phyloP scores from a whole-genome alignment of 1,284 basidiomycete genomes.

The Irpex lacteus region DNA sequence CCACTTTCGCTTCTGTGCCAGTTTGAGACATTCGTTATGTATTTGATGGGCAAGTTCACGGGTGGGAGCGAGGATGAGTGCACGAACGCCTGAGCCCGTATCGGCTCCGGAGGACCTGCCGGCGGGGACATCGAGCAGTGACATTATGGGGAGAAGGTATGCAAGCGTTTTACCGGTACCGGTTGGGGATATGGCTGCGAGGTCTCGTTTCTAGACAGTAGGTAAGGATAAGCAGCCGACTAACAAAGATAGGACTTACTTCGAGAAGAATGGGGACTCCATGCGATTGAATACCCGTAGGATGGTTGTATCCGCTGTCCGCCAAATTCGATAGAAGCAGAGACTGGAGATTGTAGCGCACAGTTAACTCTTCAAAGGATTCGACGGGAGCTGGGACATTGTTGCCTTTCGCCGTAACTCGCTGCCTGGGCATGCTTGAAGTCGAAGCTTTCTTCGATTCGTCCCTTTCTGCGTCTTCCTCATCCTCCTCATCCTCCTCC shows the following conservation, averaged over 20 bases:
- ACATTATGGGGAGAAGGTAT: conserved; percentile 82
- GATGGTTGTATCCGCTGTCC: conserved; percentile 55
- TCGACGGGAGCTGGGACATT: conserved; percentile 57
- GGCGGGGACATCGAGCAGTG: conserved; percentile 61
- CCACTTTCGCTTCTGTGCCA: conserved; percentile 85
- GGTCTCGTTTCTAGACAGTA: conserved; percentile 61
- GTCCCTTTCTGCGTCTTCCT: conserved; percentile 28
- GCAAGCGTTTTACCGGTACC: conserved; percentile 94
- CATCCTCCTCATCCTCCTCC: conserved; percentile 30
- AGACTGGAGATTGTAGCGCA: conserved; percentile 54
- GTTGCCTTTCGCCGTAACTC: conserved; percentile 67
- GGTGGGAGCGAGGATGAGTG: conserved; percentile 87
- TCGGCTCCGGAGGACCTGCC: conserved; percentile 42
- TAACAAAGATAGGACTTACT: conserved; percentile 33
- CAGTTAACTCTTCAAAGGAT: conserved; percentile 56
- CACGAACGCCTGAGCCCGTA: conserved; percentile 62
- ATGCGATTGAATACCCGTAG: conserved; percentile 74
- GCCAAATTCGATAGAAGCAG: conserved; percentile 60
- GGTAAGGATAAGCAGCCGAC: background rate
- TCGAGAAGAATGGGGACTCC: conserved; percentile 74
- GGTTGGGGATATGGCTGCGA: conserved; percentile 91
- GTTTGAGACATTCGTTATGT: conserved; percentile 84
- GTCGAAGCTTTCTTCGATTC: conserved; percentile 24
- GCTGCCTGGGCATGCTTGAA: conserved; percentile 42
- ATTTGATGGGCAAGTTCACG: conserved; percentile 98